Percentiles rank a stretch among this genome's conserved stretches.
Conservation (phyloP, 805 yeast genomes). For the Nakazawaea sp. region DNA sequence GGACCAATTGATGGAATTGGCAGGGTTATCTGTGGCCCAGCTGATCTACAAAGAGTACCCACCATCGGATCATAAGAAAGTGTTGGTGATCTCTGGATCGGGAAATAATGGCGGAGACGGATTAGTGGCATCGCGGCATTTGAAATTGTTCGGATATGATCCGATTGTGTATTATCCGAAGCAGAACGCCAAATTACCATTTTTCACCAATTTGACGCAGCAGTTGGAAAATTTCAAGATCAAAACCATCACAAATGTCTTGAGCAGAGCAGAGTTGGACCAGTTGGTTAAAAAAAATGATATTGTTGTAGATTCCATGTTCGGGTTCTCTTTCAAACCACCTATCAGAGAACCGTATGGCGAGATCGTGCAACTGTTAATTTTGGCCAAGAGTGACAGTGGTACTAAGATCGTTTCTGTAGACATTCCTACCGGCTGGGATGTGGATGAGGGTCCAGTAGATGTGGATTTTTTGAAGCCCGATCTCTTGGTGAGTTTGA, state of each 20-base stretch:
- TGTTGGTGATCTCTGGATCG: slow-evolving; percentile 82
- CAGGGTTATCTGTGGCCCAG: slow-evolving; percentile 92
- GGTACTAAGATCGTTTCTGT: slow-evolving; percentile 61
- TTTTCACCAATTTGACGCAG: slow-evolving; percentile 52
- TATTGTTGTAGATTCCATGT: slow-evolving; percentile 70
- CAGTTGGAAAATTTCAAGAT: slow-evolving; percentile 67
- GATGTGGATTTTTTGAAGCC: slow-evolving; percentile 47
- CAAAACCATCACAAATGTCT: slow-evolving; percentile 38
- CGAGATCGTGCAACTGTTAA: slow-evolving; percentile 33
- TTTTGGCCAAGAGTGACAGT: slow-evolving; percentile 40
- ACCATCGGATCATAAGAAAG: slow-evolving; percentile 31
- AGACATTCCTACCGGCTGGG: slow-evolving; percentile 97
- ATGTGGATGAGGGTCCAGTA: slow-evolving; percentile 79
- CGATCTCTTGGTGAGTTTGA: slow-evolving; percentile 65
- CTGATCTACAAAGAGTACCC: slow-evolving; percentile 70
- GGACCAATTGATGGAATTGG: slow-evolving; percentile 92
- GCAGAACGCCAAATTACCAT: slow-evolving; percentile 41
- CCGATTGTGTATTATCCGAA: slow-evolving; percentile 83
- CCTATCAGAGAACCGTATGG: slow-evolving; percentile 80
- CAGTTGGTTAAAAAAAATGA: slow-evolving; percentile 28
- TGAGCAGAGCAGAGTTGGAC: slow-evolving; percentile 19
- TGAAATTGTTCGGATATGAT: slow-evolving; percentile 68
- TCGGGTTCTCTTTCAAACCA: slow-evolving; percentile 91
- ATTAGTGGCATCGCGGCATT: slow-evolving; percentile 88
- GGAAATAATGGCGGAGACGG: slow-evolving; percentile 99